Evolutionary conservation across 306 rosid genomes (phyloP), one percentile per base, ranked within the genome.

Genomic region (Abrus precatorius): DNA sequence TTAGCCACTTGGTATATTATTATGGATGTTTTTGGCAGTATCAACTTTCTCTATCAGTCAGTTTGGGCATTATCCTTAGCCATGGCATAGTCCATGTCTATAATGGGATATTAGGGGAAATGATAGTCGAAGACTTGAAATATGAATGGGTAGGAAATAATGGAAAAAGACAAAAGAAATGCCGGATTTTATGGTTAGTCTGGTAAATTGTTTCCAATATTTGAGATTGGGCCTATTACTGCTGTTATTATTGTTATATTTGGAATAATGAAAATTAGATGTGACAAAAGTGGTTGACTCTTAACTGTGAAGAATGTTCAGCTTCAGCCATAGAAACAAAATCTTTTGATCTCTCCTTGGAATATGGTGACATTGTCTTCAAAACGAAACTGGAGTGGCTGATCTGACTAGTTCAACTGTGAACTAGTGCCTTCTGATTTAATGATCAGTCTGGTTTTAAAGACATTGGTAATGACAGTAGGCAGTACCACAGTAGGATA

Each of bases 51-150:
- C 12, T 11, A 3, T 67, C 44, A 61, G 47, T 78, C 69, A 32
- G 45, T 66, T 61, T 59, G 49, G 49, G 38, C 28, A 8, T 69
- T 74, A 59, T 12, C 74, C 34, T 62, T 76, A 32, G 53, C 49
- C 43, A 13, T 43, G 47, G 82, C 74, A 76, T 69, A 34, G 6
- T 30, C 5, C 74, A 53, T 14, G 4, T 55, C 48, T 69, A 5
- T 60, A 41, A 27, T 44, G 89, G 36, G 85, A 90, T 60, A 36
- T 78, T 5, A 65, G 9, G 52, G 38, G 7, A 71, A 36, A 72
- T 61, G 4, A 41, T 80, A 49, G 74, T 80, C 4, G 10, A 71
- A 52, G n/a, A 34, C 45, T 38, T 80, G 45, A n/a, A 61, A 62
- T 38, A 49, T 61, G 65, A 6, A 45, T 1, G 2, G 29, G 36